Evolutionary conservation across 768 basidiomycete species (phyloP).

Genomic region (Hebeloma cylindrosporum): DNA sequence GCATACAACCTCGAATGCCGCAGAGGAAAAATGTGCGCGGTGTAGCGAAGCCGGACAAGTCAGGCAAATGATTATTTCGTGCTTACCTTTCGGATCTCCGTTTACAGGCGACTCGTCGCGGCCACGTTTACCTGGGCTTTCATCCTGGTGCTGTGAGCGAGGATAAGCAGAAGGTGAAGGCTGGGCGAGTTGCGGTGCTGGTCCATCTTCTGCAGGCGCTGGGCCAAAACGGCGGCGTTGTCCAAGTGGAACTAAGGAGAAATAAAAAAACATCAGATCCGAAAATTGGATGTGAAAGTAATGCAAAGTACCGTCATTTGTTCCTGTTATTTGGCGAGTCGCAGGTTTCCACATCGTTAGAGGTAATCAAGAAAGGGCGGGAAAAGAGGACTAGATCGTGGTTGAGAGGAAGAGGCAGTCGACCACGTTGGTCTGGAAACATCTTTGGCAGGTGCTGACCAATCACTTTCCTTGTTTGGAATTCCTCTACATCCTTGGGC

Average conservation of each 20-base stretch:
- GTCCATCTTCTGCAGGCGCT: slow-evolving; percentile 76
- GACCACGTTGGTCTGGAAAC: no score
- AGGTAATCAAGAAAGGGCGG: slow-evolving; percentile 34
- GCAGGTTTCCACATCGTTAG: slow-evolving; percentile 82
- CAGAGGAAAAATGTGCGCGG: slow-evolving; percentile 35
- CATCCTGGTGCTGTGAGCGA: slow-evolving; percentile 57
- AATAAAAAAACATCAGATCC: slow-evolving; percentile 12
- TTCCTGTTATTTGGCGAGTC: slow-evolving; percentile 87
- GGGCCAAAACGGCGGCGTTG: slow-evolving; percentile 91
- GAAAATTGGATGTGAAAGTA: slow-evolving; percentile 9
- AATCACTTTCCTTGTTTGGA: no score
- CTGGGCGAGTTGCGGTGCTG: slow-evolving; percentile 83
- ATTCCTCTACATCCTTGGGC: no score
- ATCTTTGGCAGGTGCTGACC: no score
- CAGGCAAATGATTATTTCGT: slow-evolving; percentile 18
- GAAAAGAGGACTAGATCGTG: slow-evolving; percentile 23
- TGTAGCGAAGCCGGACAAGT: slow-evolving; percentile 21
- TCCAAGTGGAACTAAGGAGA: slow-evolving; percentile 70
- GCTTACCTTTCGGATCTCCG: slow-evolving; percentile 77
- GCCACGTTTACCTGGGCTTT: slow-evolving; percentile 58
- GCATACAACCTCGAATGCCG: slow-evolving; percentile 30
- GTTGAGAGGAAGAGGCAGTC: slow-evolving; percentile 20
- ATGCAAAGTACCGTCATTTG: slow-evolving; percentile 79
- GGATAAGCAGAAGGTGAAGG: slow-evolving; percentile 87
- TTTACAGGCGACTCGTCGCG: slow-evolving; percentile 67